Evolutionary conservation across 345 rosid species (phyloP), one percentile per base, ranked within the genome.

Genomic region (Camelina hispida): DNA sequence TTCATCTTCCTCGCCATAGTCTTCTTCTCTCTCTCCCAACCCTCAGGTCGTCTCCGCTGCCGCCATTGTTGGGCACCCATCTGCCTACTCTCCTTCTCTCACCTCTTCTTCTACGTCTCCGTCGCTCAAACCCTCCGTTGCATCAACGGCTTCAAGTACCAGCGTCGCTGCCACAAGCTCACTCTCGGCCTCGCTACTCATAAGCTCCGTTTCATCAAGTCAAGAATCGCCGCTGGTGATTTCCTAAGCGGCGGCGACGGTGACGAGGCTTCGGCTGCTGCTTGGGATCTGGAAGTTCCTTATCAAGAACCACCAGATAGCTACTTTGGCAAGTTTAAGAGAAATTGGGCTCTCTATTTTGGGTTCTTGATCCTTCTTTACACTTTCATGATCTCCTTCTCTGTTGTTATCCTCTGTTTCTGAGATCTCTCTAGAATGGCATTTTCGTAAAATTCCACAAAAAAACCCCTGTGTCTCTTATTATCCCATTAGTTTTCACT

Each of bases 141-240:
- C 86, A 89, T 95, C 86, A 91, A 95, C 65, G 99, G 99, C 42
- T 92, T 92, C 82, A 92, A 90, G 88, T 95, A 95, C 87, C 94
- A 95, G 85, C 77, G 99, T n/a, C 78, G 96, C 69, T 95, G 97
- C 78, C 99, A 95, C 79, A 95, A 95, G 86, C 93, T 95, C 63
- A 95, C 99, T 0, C 89, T 95, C 3, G 97, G 93, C 6, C 67
- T 92, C 61, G 99, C 99, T 25, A 92, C 96, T 0, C 97, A 95
- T 78, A 89, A 87, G 83, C 87, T 90, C n/a, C 81, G 97, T 60
- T 93, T 87, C 71, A 79, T 95, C 79, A 92, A 87, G 83, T 76
- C 82, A 58, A 79, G 97, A 66, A 58, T 83, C 57, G 79, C 71
- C 0, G 80, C 75, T 4, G 82, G 88, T 0, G 91, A 82, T 76